Percentiles rank a stretch among this genome's conserved stretches.
Evolutionary conservation across 768 basidiomycete species (phyloP).

Genomic region (Boletus pseudopeckii): DNA sequence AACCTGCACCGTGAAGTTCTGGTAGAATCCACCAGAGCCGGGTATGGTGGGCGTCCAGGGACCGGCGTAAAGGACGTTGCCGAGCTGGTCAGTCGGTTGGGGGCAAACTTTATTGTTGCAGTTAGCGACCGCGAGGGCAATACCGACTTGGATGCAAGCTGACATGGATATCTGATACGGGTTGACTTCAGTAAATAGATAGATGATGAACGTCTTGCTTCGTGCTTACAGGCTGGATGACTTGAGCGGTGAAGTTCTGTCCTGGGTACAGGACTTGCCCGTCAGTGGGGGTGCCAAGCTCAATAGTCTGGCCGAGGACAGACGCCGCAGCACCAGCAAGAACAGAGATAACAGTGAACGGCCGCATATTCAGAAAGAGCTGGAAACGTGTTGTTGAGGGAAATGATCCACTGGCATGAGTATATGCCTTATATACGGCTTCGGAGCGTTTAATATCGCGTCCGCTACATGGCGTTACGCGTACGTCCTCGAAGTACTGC

Average conservation of each 20-base stretch:
- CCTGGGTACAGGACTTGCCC: constrained; percentile 19
- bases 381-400: neutral
- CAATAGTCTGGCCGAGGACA: constrained; percentile 28
- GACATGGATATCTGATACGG: constrained; percentile 15
- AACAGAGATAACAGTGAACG: constrained; percentile 3
- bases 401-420: neutral
- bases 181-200: neutral
- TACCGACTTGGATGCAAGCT: constrained; percentile 28
- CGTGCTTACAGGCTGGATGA: constrained; percentile 23
- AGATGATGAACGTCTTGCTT: neutral
- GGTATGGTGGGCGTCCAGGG: constrained; percentile 26
- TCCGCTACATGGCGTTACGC: no score
- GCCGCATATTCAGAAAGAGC: constrained; percentile 13
- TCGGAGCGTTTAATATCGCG: no score
- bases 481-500: no score
- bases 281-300: constrained; percentile 20
- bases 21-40: constrained; percentile 19
- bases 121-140: constrained; percentile 23
- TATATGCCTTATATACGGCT: constrained; percentile 4
- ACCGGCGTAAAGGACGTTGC: constrained; percentile 28
- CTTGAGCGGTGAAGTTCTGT: constrained; percentile 15
- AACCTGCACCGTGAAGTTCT: constrained; percentile 28
- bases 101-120: constrained; percentile 25
- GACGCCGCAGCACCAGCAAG: constrained; percentile 4
- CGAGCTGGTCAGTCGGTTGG: constrained; percentile 17